phyloP scores from a whole-genome alignment of 2,329 filamentous ascomycete genomes.

The Paecilomyces fulvus region DNA sequence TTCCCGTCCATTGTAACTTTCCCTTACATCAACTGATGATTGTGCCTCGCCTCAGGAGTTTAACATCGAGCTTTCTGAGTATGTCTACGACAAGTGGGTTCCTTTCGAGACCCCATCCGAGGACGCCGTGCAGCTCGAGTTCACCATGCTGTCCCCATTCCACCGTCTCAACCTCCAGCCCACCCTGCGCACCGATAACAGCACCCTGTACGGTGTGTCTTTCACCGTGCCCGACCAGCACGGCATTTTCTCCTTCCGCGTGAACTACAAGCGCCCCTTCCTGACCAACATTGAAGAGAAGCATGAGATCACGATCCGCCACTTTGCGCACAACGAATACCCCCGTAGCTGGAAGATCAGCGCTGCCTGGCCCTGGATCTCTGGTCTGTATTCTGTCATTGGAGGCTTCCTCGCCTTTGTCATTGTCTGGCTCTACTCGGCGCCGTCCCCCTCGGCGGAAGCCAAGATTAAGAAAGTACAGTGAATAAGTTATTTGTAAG shows the following conservation, averaged over 20 bases:
- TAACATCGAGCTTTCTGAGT: constrained; percentile 83
- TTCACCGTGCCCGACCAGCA: constrained; percentile 93
- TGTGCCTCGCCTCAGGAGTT: constrained; percentile 54
- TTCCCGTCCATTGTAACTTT: constrained; percentile 20
- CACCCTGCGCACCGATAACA: constrained; percentile 51
- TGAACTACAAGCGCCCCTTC: constrained; percentile 96
- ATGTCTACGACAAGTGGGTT: constrained; percentile 61
- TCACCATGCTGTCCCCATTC: constrained; percentile 98
- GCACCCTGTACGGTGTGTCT: constrained; percentile 62
- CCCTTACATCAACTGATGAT: constrained; percentile 12
- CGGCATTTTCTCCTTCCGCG: constrained; percentile 96
- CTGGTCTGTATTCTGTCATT: constrained; percentile 76
- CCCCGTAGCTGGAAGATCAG: constrained; percentile 82
- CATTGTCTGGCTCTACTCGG: constrained; percentile 76
- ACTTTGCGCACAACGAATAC: constrained; percentile 97
- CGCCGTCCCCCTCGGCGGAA: constrained; percentile 36
- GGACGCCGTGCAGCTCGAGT: constrained; percentile 85
- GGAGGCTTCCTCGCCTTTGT: constrained; percentile 79
- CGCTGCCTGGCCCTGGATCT: constrained; percentile 90
- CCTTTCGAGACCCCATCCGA: constrained; percentile 62
- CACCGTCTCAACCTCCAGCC: constrained; percentile 69
- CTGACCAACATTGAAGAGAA: constrained; percentile 86
- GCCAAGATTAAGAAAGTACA: constrained; percentile 36
- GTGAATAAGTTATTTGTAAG: constrained; percentile 1
- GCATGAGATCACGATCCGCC: constrained; percentile 84